Evolutionary conservation across 192 early-diverging fungal species (phyloP), one percentile per base, ranked within the genome.

Genomic region (Backusella mclennaniae): DNA sequence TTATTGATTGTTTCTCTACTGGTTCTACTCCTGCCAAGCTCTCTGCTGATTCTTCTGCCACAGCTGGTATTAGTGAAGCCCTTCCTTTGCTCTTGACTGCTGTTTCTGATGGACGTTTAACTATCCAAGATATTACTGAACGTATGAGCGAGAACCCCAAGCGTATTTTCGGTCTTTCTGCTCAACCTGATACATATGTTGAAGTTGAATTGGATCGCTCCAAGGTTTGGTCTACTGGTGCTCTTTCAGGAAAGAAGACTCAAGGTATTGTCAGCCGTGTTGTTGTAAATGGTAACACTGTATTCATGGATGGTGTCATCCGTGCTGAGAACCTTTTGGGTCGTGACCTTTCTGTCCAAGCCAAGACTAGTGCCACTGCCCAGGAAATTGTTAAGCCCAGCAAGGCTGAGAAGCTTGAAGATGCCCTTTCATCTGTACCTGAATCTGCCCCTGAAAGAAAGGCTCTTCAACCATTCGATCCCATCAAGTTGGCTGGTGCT

Each of bases 1-100:
- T 84, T 68, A 95, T 99, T 77, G 98, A 99, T 83, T 97, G 96
- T 82, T 96, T 99, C 90, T 90, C 93, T 31, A 86, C 95, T 17
- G 95, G 96, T 35, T 53, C 84, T n/a, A 68, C 92, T n/a, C 94
- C 95, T 12, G 87, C 88, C 74, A 80, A 82, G 52, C 82, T 93
- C 39, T 89, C 89, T 63, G 71, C 83, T 82, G 82, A 89, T 67
- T 56, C 75, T 15, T 72, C 84, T 52, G 80, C 85, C n/a, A 77
- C 77, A 38, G 77, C 85, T n/a, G 91, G 91, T 78, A 81, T 94
- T 53, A 86, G 85, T 66, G 93, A 93, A 73, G 85, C 91, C n/a
- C 81, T 95, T 68, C 89, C 95, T 21, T 85, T 96, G 9, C 85
- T 99, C 72, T 84, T 95, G 78, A 91, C 93, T 78, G 96, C 95